phyloP scores from a whole-genome alignment of 495 filamentous ascomycete species.

The Cenococcum geophilum region DNA sequence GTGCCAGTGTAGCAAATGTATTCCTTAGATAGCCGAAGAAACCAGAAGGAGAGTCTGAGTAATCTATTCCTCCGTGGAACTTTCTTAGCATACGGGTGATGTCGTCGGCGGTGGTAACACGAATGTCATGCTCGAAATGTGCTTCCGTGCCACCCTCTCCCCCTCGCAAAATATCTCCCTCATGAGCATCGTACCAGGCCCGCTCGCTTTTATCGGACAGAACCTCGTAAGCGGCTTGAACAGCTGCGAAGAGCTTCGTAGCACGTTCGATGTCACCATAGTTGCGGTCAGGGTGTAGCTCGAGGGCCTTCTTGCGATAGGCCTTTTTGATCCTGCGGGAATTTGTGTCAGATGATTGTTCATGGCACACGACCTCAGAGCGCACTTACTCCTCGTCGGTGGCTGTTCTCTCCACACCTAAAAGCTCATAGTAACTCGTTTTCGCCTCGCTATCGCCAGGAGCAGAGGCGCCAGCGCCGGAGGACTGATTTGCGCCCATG shows the following conservation, averaged over 20 bases:
- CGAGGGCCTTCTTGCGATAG: slow-evolving; percentile 83
- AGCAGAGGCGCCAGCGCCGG: slow-evolving; percentile 33
- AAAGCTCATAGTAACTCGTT: slow-evolving; percentile 87
- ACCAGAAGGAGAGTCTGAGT: slow-evolving; percentile 66
- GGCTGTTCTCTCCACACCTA: slow-evolving; percentile 64
- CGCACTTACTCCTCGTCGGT: slow-evolving; percentile 72
- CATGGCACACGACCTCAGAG: background rate
- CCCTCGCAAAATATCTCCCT: slow-evolving; percentile 69
- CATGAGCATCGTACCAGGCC: slow-evolving; percentile 95
- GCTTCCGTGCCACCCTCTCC: slow-evolving; percentile 45
- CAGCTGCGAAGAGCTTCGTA: slow-evolving; percentile 78
- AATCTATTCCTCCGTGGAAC: slow-evolving; percentile 69
- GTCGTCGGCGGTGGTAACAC: slow-evolving; percentile 70
- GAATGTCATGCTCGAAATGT: slow-evolving; percentile 56
- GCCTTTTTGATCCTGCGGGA: slow-evolving; percentile 77
- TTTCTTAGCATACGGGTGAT: slow-evolving; percentile 65
- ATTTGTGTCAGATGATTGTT: background rate
- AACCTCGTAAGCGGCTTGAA: slow-evolving; percentile 90
- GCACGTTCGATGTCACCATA: slow-evolving; percentile 76
- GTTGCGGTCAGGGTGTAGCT: slow-evolving; percentile 93
- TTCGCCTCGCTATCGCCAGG: slow-evolving; percentile 44
- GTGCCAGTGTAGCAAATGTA: slow-evolving; percentile 72
- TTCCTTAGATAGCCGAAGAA: slow-evolving; percentile 74
- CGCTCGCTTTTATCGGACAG: slow-evolving; percentile 93
- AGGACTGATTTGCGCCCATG: slow-evolving; percentile 83